Conservation (phyloP, 2,329 filamentous ascomycete species). For the Neofusicoccum kwambonambiense region DNA sequence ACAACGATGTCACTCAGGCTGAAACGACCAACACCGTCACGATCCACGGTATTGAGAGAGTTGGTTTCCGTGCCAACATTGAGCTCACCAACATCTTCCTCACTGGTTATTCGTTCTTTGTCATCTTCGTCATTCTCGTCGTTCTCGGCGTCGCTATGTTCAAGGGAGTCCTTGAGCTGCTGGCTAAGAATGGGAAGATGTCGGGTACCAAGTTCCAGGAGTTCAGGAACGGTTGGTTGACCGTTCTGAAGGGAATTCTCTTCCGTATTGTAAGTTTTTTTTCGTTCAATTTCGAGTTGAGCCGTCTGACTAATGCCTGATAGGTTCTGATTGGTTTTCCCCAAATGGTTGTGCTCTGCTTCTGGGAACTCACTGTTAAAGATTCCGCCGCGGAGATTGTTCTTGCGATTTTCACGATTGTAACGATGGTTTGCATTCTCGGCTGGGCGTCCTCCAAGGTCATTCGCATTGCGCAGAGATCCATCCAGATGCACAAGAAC, state of each 20-base stretch:
- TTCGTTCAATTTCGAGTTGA: constrained; percentile 11
- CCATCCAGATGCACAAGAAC: constrained; percentile 89
- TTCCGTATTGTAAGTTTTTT: constrained; percentile 64
- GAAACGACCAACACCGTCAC: constrained; percentile 41
- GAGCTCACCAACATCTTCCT: constrained; percentile 92
- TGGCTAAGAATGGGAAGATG: constrained; percentile 73
- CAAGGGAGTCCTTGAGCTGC: constrained; percentile 77
- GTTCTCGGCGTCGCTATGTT: constrained; percentile 71
- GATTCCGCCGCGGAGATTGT: constrained; percentile 87
- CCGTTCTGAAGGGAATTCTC: constrained; percentile 88
- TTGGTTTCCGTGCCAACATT: constrained; percentile 80
- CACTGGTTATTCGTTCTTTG: constrained; percentile 86
- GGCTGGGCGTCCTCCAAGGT: constrained; percentile 89
- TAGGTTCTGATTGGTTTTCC: constrained; percentile 79
- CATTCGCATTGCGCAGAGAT: constrained; percentile 82
- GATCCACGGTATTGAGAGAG: constrained; percentile 82
- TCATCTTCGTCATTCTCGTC: constrained; percentile 75
- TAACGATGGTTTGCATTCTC: constrained; percentile 75
- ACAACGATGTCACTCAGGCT: constrained; percentile 28
- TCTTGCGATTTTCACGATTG: constrained; percentile 82
- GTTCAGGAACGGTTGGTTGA: constrained; percentile 92
- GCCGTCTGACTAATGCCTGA: constrained; percentile 32
- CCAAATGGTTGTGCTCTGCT: constrained; percentile 82
- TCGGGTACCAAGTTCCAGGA: constrained; percentile 84
- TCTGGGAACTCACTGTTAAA: constrained; percentile 87